These are phyloP conservation scores for Fraxinus baroniana DNA, from an alignment of 305 asterid species.

Conservation along the genomic window DNA sequence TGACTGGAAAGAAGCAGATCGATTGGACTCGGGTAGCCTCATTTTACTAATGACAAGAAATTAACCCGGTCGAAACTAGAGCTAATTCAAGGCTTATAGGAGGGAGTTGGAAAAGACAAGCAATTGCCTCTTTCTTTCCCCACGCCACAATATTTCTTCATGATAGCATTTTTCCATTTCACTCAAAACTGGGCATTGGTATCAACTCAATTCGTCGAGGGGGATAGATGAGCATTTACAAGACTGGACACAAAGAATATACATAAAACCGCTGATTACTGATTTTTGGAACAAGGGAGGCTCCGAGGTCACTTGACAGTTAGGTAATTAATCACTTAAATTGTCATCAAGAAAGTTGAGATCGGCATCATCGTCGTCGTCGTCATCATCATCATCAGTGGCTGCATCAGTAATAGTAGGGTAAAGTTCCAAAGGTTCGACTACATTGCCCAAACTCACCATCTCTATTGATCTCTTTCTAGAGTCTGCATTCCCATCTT, in stretches of 20 bases:
- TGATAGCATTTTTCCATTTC: not conserved
- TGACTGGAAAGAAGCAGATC: not conserved
- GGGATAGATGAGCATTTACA: not conserved
- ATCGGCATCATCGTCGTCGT: slow-evolving; percentile 51
- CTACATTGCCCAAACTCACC: slow-evolving; percentile 46
- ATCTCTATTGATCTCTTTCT: slow-evolving; percentile 58
- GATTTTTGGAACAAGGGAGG: not conserved
- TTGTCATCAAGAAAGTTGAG: slow-evolving; percentile 68
- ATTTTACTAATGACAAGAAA: not conserved
- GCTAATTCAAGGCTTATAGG: not conserved
- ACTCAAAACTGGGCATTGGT: not conserved
- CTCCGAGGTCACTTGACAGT: not conserved
- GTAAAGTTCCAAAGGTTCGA: slow-evolving; percentile 52
- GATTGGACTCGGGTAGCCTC: not conserved
- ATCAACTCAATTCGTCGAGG: not conserved
- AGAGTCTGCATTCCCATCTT: slow-evolving; percentile 49
- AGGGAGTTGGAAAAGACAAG: too few relatives aligned
- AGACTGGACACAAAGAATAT: not conserved
- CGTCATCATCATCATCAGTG: slow-evolving; percentile 41
- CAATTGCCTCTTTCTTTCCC: too few relatives aligned
- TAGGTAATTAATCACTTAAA: slow-evolving; percentile 40
- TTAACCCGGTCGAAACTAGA: not conserved
- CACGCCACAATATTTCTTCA: not conserved
- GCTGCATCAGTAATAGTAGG: slow-evolving; percentile 40
- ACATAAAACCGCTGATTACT: not conserved